These are phyloP conservation scores for Lactarius deliciosus DNA, from an alignment of 768 basidiomycete genomes.

Conservation along the genomic window DNA sequence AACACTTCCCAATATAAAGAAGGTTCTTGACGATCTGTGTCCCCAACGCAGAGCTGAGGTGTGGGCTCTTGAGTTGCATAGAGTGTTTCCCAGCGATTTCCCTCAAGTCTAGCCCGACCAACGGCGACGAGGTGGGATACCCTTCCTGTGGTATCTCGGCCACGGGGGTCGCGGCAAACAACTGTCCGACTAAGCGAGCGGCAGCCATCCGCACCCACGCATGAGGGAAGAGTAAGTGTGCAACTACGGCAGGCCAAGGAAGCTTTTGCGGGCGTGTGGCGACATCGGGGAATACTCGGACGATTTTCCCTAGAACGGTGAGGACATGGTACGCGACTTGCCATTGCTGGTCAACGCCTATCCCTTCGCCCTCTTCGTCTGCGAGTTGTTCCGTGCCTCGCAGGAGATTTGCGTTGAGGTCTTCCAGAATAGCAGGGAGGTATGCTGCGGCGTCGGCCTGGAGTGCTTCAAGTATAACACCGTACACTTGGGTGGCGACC, in stretches of 20 bases:
- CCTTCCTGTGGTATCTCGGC: slow-evolving; percentile 36
- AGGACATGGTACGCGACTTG: slow-evolving; percentile 81
- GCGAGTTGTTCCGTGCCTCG: slow-evolving; percentile 44
- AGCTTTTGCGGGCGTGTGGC: slow-evolving; percentile 48
- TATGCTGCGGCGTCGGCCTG: slow-evolving; percentile 48
- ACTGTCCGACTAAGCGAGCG: slow-evolving; percentile 67
- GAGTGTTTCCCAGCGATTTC: slow-evolving; percentile 73
- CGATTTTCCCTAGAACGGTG: slow-evolving; percentile 59
- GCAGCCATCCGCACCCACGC: slow-evolving; percentile 89
- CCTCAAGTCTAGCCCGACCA: slow-evolving; percentile 49
- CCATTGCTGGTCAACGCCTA: slow-evolving; percentile 69
- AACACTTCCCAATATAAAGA: slow-evolving; percentile 89
- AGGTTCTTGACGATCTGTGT: slow-evolving; percentile 91
- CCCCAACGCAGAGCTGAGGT: slow-evolving; percentile 68
- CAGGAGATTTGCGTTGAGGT: slow-evolving; percentile 51
- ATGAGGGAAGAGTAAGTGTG: slow-evolving; percentile 84
- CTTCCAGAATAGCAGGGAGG: slow-evolving; percentile 51
- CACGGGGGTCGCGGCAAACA: slow-evolving; percentile 58
- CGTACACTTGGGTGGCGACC: slow-evolving; percentile 80
- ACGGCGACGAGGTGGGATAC: slow-evolving; percentile 30
- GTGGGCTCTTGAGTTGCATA: slow-evolving; percentile 76
- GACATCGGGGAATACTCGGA: slow-evolving; percentile 55
- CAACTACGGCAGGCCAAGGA: slow-evolving; percentile 60
- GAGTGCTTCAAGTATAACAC: slow-evolving; percentile 72
- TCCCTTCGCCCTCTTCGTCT: slow-evolving; percentile 46